Conservation (phyloP, 1,284 basidiomycete genomes). For the Lentinus polychrous region DNA sequence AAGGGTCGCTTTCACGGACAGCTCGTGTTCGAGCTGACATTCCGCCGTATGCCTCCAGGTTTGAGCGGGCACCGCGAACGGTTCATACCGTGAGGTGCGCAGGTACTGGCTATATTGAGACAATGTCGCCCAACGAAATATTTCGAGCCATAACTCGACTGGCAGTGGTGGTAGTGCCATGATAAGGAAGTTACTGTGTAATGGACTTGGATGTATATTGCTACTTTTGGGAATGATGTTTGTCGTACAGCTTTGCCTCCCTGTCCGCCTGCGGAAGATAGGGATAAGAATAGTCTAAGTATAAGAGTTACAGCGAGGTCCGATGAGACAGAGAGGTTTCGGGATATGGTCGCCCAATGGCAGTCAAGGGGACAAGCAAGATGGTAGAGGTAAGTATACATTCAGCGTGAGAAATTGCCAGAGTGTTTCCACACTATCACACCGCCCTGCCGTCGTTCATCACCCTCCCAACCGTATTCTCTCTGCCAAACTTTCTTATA, state of each 20-base stretch:
- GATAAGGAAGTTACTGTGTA: too few species aligned
- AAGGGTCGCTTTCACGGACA: constrained; percentile 31
- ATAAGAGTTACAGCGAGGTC: neutral
- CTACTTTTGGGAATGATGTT: too few species aligned
- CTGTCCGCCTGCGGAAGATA: too few species aligned
- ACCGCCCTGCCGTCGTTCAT: constrained; percentile 68
- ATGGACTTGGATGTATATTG: too few species aligned
- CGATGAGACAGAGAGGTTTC: neutral
- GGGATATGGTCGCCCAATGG: too few species aligned
- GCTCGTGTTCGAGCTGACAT: constrained; percentile 14
- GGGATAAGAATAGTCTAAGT: too few species aligned
- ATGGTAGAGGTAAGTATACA: too few species aligned
- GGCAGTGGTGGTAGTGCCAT: constrained; percentile 15
- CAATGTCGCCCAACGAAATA: constrained; percentile 24
- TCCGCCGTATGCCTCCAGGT: constrained; percentile 8
- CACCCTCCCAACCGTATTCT: constrained; percentile 81
- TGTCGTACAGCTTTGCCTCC: too few species aligned
- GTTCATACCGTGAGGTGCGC: constrained; percentile 18
- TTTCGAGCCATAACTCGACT: constrained; percentile 24
- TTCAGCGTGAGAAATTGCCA: too few species aligned
- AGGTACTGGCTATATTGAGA: constrained; percentile 16
- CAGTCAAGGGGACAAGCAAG: too few species aligned
- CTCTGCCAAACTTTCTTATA: constrained; percentile 62
- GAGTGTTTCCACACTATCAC: constrained; percentile 46
- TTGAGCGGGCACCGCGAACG: constrained; percentile 16